Conservation (phyloP, 208 protist species). For the Leishmania amazonensis region DNA sequence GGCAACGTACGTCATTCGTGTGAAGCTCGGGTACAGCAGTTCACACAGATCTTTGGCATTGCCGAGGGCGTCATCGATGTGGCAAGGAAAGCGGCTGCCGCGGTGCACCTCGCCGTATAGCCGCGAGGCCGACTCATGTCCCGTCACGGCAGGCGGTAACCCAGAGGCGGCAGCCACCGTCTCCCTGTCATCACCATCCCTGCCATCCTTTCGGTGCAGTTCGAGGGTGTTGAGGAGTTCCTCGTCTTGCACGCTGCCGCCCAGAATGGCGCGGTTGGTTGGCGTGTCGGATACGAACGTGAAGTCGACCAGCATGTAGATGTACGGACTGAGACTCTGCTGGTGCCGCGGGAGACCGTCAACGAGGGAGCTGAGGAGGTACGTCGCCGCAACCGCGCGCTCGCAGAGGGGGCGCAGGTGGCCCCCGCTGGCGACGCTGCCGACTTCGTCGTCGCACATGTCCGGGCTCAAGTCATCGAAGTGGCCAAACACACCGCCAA, state of each 20-base stretch:
- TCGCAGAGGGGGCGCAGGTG: conserved; percentile 42
- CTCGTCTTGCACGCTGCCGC: conserved; percentile 31
- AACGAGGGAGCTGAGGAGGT: conserved; percentile 59
- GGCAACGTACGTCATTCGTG: conserved; percentile 73
- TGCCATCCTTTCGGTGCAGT: neutral
- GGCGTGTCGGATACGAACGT: conserved; percentile 69
- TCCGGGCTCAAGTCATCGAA: neutral
- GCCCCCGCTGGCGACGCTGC: conserved; percentile 3
- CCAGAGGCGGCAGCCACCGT: neutral
- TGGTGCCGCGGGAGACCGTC: conserved; percentile 62
- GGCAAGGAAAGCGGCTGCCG: neutral
- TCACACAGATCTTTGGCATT: conserved; percentile 6
- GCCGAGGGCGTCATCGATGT: neutral
- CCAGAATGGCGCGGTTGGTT: conserved; percentile 35
- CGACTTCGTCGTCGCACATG: neutral
- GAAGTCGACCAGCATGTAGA: conserved; percentile 63
- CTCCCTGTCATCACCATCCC: neutral
- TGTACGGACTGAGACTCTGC: conserved; percentile 48
- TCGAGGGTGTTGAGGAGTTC: conserved; percentile 26
- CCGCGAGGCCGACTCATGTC: neutral
- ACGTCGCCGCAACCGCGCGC: conserved; percentile 49
- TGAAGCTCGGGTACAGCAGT: conserved; percentile 50
- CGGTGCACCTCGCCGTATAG: neutral
- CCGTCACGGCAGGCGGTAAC: neutral
- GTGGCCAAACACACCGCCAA: neutral